Conservation (phyloP, 345 rosid species). For the Triadica sebifera region DNA sequence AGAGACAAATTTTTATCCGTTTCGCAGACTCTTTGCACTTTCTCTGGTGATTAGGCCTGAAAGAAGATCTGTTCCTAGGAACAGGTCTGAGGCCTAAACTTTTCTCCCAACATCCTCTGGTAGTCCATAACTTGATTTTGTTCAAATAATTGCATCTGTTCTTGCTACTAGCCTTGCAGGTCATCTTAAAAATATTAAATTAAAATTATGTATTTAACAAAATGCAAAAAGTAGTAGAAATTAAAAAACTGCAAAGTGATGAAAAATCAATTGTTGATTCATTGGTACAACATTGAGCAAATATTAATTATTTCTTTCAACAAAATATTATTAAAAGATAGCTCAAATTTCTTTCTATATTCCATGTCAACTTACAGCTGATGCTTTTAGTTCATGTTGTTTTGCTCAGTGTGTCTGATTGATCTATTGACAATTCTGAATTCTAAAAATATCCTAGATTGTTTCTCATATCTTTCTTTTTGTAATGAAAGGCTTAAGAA, state of each 20-base stretch:
- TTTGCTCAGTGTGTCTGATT: not conserved
- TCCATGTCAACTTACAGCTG: too few species aligned
- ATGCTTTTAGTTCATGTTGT: not conserved
- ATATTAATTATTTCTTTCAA: too few species aligned
- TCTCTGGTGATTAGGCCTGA: not conserved
- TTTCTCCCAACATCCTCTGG: not conserved
- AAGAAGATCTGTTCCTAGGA: not conserved
- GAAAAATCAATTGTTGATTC: too few species aligned
- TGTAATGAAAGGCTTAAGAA: not conserved
- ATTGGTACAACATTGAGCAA: too few species aligned
- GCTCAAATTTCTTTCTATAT: too few species aligned
- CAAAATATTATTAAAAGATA: too few species aligned
- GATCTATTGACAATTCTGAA: not conserved
- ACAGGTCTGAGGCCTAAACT: not conserved
- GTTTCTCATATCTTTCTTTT: not conserved
- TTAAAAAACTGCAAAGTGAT: too few species aligned
- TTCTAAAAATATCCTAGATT: not conserved
- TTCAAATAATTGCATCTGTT: not conserved
- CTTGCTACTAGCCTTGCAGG: not conserved
- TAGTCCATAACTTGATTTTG: not conserved
- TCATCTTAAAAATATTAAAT: too few species aligned
- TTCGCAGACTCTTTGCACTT: not conserved
- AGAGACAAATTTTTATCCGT: not conserved
- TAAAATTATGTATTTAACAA: too few species aligned
- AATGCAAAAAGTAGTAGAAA: too few species aligned